A percentile compares a stretch with the other conserved stretches of the same genome.
These are phyloP conservation scores for Lachancea sp. DNA, from an alignment of 805 yeast genomes.

Conservation along the genomic window DNA sequence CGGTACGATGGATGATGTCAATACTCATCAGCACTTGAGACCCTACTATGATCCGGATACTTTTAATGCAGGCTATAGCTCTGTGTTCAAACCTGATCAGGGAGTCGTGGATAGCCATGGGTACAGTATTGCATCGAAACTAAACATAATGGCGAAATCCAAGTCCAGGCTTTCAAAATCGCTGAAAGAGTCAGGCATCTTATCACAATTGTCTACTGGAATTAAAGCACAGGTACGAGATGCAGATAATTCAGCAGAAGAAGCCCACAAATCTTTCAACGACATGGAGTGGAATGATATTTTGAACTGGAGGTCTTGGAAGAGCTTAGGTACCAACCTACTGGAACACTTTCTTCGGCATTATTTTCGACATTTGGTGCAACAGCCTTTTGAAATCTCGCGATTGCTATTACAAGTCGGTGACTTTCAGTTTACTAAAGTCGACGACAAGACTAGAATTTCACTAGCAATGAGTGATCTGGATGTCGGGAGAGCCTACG, in stretches of 20 bases:
- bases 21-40: conserved; percentile 35
- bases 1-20: conserved; percentile 11
- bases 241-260: conserved; percentile 5
- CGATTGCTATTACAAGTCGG: conserved; percentile 78
- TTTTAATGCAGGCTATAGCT: conserved; percentile 58
- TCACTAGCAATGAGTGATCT: conserved; percentile 9
- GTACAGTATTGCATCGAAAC: conserved; percentile 35
- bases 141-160: conserved; percentile 29
- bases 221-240: conserved; percentile 6
- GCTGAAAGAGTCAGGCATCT: conserved; percentile 5
- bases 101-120: conserved; percentile 51
- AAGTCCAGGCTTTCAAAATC: conserved; percentile 10
- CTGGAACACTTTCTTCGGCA: conserved; percentile 56
- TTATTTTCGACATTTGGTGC: conserved; percentile 59
- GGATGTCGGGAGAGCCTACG: conserved; percentile 18
- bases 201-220: conserved; percentile 10
- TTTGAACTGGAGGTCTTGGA: conserved; percentile 51
- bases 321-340: conserved; percentile 51
- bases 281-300: conserved; percentile 64
- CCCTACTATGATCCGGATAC: conserved; percentile 68
- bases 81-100: conserved; percentile 52
- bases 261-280: conserved; percentile 9
- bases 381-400: conserved; percentile 87
- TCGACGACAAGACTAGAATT: conserved; percentile 8
- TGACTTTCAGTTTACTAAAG: conserved; percentile 37